These are phyloP conservation scores for Musa balbisiana DNA, from an alignment of 202 grass and related monocot genomes.

Conservation along the genomic window DNA sequence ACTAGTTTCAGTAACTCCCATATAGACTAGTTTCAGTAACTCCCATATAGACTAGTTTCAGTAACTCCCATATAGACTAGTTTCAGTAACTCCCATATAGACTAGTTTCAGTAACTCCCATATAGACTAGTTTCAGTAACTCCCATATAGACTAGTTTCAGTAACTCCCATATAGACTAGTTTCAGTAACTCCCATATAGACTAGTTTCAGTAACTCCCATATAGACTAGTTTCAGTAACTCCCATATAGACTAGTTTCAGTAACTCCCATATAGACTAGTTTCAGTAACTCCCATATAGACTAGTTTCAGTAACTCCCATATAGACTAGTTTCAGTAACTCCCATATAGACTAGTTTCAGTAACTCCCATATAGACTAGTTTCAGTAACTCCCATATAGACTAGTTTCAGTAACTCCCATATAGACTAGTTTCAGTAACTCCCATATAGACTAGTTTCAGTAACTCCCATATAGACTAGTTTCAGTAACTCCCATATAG, in stretches of 20 bases:
- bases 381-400: no score
- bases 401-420: background rate
- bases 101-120: background rate
- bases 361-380: background rate
- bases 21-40: background rate
- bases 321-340: background rate
- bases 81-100: no score
- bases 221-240: background rate
- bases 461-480: background rate
- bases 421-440: background rate
- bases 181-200: no score
- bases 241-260: background rate
- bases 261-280: background rate
- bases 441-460: background rate
- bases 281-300: no score
- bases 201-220: background rate
- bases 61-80: background rate
- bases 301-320: background rate
- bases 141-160: background rate
- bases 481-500: no score
- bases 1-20: background rate
- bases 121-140: background rate
- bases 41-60: background rate
- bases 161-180: background rate
- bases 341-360: background rate